Percentiles rank a stretch among this genome's conserved stretches.
Evolutionary conservation across 2,329 filamentous ascomycete genomes (phyloP).

Genomic region (Blastomyces parvus): DNA sequence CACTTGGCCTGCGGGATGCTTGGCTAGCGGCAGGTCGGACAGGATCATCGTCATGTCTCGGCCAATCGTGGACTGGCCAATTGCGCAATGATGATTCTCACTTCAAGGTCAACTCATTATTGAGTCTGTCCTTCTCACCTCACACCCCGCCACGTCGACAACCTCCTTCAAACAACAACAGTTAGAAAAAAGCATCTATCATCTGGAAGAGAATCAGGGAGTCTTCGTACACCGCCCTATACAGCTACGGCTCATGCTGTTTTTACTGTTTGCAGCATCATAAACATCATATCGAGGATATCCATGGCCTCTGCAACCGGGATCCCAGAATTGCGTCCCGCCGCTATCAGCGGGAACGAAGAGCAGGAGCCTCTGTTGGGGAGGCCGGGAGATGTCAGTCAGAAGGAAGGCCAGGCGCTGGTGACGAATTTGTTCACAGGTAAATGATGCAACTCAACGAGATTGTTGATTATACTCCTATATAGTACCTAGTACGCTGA

Average conservation of each 20-base stretch:
- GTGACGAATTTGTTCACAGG: constrained; percentile 65
- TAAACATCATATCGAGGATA: constrained; percentile 7
- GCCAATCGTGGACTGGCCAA: background rate
- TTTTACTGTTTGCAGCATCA: background rate
- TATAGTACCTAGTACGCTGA: too few relatives aligned
- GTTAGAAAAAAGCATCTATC: background rate
- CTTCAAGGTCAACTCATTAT: background rate
- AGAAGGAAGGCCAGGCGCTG: constrained; percentile 55
- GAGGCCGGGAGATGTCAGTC: constrained; percentile 61
- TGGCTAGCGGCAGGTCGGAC: background rate
- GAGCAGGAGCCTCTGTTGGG: constrained; percentile 66
- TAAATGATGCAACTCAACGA: constrained; percentile 34
- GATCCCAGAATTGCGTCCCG: constrained; percentile 47
- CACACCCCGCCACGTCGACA: background rate
- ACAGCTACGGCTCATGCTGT: background rate
- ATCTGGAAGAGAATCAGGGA: background rate
- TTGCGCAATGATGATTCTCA: background rate
- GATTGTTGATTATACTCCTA: too few relatives aligned
- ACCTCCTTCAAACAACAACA: background rate
- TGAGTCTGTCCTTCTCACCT: background rate
- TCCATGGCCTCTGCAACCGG: constrained; percentile 61
- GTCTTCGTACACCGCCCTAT: background rate
- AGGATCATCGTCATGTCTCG: background rate
- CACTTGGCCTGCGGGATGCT: background rate
- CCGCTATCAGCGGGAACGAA: constrained; percentile 22